phyloP scores from a whole-genome alignment of 208 protist species.

The Leptomonas seymouri region DNA sequence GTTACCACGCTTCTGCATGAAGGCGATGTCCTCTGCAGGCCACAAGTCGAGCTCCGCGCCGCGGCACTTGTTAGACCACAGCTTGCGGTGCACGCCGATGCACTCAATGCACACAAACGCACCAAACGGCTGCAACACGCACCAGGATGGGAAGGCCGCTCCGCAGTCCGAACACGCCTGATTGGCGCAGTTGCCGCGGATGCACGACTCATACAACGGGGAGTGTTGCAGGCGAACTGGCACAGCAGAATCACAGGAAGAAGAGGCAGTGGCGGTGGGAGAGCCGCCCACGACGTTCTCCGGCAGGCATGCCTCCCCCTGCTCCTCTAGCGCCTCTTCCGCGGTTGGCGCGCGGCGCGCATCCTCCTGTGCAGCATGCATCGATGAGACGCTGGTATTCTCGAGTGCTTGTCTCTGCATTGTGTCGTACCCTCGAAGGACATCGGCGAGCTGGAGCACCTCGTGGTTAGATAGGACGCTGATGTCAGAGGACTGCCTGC shows the following conservation, averaged over 20 bases:
- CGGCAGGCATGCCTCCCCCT: slow-evolving; percentile 1
- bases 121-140: slow-evolving; percentile 67
- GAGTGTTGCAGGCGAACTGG: slow-evolving; percentile 41
- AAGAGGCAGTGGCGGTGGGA: neutral
- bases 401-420: slow-evolving; percentile 10
- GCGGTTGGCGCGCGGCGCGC: neutral
- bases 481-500: slow-evolving; percentile 24
- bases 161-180: slow-evolving; percentile 67
- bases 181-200: slow-evolving; percentile 39
- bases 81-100: slow-evolving; percentile 72
- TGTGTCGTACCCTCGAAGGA: slow-evolving; percentile 45
- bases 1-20: slow-evolving; percentile 71
- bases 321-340: neutral
- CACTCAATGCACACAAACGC: slow-evolving; percentile 80
- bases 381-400: neutral
- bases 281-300: neutral
- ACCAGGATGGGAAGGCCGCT: slow-evolving; percentile 63
- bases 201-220: slow-evolving; percentile 51
- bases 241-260: neutral
- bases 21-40: slow-evolving; percentile 48
- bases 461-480: slow-evolving; percentile 60
- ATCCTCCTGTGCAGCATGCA: slow-evolving; percentile 21
- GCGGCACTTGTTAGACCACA: slow-evolving; percentile 76
- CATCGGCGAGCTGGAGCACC: slow-evolving; percentile 62
- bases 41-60: slow-evolving; percentile 71